Conservation (phyloP, 2,329 filamentous ascomycete genomes). For the Colletotrichum musicola region DNA sequence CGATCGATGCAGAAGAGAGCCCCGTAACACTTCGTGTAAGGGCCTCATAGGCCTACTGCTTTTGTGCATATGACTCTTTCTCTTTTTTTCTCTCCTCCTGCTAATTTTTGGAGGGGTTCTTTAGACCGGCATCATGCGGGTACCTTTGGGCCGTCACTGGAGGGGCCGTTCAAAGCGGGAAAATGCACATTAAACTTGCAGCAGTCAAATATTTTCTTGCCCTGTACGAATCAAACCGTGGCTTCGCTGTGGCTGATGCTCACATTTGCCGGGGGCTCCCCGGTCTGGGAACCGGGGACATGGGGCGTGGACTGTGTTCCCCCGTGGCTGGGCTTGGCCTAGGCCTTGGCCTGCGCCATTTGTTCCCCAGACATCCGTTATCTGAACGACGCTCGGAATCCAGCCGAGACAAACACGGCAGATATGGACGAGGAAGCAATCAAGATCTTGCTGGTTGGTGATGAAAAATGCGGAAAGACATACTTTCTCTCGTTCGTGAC, state of each 20-base stretch:
- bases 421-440: conserved; percentile 63
- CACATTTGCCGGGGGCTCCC: conserved; percentile 31
- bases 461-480: conserved; percentile 71
- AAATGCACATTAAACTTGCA: not conserved
- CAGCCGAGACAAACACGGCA: not conserved
- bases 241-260: conserved; percentile 21
- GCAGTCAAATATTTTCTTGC: not conserved
- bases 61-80: conserved; percentile 24
- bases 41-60: conserved; percentile 20
- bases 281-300: conserved; percentile 5
- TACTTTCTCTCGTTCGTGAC: conserved; percentile 70
- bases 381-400: conserved; percentile 20
- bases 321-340: not conserved
- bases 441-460: conserved; percentile 70
- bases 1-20: conserved; percentile 12
- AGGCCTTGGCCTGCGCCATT: conserved; percentile 33
- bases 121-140: conserved; percentile 29
- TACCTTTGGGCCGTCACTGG: conserved; percentile 25
- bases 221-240: conserved; percentile 9
- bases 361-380: conserved; percentile 33
- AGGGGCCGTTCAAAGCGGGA: conserved; percentile 5
- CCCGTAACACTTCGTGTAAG: conserved; percentile 27
- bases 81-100: no score
- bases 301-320: conserved; percentile 17
- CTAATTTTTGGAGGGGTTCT: conserved; percentile 13